Conservation (phyloP, 1,139 yeast species). For the Pichia sp. region DNA sequence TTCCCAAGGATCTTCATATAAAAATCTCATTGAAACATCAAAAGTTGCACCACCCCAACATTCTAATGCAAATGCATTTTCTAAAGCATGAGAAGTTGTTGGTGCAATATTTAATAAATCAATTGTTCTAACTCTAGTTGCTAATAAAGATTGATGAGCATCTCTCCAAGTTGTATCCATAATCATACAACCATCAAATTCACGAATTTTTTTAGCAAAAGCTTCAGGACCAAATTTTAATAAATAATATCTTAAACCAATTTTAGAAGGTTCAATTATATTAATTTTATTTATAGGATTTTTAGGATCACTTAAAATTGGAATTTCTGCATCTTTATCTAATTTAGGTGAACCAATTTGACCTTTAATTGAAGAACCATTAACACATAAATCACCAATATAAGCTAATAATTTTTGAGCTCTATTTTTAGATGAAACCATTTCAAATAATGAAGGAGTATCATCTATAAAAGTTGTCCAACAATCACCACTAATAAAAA, state of each 20-base stretch:
- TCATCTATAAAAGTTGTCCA: constrained; percentile 99
- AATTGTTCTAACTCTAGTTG: constrained; percentile 93
- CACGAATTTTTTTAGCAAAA: constrained; percentile 82
- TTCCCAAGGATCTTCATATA: constrained; percentile 98
- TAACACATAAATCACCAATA: constrained; percentile 87
- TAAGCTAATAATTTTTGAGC: constrained; percentile 88
- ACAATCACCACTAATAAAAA: constrained; percentile 82
- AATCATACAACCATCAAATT: constrained; percentile 75
- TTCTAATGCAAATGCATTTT: constrained; percentile 91
- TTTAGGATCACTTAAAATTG: constrained; percentile 52
- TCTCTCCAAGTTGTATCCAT: constrained; percentile 99
- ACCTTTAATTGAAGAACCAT: constrained; percentile 92
- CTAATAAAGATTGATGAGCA: constrained; percentile 97
- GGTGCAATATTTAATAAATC: constrained; percentile 90
- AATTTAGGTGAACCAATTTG: constrained; percentile 90
- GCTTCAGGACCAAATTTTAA: constrained; percentile 80
- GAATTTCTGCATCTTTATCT: constrained; percentile 64
- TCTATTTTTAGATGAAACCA: constrained; percentile 93
- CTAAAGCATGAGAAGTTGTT: constrained; percentile 82
- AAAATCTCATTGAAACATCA: constrained; percentile 96
- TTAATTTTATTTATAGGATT: constrained; percentile 48
- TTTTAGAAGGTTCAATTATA: constrained; percentile 44
- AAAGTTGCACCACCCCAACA: constrained; percentile 99
- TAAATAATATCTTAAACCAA: constrained; percentile 89
- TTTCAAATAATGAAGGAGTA: constrained; percentile 90